Percentiles rank a stretch among this genome's conserved stretches.
Conservation (phyloP, 805 yeast species). For the Torulaspora delbrueckii region DNA sequence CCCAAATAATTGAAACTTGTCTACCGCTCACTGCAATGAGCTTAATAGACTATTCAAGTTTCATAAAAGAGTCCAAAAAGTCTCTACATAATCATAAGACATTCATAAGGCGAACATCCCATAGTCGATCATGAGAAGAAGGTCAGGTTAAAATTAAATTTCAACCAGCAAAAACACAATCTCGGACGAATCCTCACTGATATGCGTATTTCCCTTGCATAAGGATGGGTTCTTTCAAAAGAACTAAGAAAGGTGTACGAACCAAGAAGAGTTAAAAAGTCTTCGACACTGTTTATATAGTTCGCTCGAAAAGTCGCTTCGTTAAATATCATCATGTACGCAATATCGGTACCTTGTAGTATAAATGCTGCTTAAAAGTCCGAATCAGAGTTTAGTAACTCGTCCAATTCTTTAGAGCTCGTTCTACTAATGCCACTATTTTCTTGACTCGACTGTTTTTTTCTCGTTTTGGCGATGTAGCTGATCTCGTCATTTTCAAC, state of each 20-base stretch:
- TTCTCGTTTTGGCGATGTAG: background rate
- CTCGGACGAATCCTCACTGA: conserved; percentile 99
- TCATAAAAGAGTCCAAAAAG: conserved; percentile 55
- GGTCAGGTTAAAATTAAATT: conserved; percentile 90
- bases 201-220: conserved; percentile 99
- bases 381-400: conserved; percentile 26
- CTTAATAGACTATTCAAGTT: background rate
- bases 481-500: background rate
- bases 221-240: conserved; percentile 59
- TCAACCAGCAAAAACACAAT: conserved; percentile 99
- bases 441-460: background rate
- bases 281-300: background rate
- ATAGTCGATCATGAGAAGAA: conserved; percentile 48
- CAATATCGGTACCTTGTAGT: too few species aligned
- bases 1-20: background rate
- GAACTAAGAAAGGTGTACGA: background rate
- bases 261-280: background rate
- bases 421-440: background rate
- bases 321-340: too few species aligned
- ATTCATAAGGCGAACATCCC: conserved; percentile 43
- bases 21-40: background rate
- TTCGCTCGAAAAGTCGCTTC: background rate
- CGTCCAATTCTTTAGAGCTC: conserved; percentile 14
- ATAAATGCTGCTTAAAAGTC: conserved; percentile 17
- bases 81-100: conserved; percentile 48